Conservation (phyloP, 2,329 filamentous ascomycete species). For the Botrytis galanthina region DNA sequence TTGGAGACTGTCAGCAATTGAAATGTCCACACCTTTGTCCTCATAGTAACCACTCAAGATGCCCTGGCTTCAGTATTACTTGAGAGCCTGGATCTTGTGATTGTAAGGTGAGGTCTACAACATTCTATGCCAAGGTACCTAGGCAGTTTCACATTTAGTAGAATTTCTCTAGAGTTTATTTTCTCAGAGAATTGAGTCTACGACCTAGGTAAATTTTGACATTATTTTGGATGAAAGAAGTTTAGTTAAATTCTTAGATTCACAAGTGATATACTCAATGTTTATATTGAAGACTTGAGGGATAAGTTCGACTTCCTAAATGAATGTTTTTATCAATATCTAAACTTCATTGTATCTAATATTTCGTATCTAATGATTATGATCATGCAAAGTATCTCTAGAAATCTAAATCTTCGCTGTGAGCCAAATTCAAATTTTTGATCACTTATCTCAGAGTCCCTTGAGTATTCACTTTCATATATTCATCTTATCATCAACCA, state of each 20-base stretch:
- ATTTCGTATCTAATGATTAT: too few relatives aligned
- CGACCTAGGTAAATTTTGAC: fast-evolving
- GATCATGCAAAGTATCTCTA: background rate
- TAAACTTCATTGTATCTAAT: too few relatives aligned
- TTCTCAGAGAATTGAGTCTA: background rate
- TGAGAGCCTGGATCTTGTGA: background rate
- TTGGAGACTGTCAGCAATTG: background rate
- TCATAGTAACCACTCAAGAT: background rate
- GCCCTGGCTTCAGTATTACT: background rate
- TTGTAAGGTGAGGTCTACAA: background rate
- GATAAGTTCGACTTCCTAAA: background rate
- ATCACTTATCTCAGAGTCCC: background rate
- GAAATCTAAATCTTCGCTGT: background rate
- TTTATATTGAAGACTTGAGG: background rate
- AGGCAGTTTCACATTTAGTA: background rate
- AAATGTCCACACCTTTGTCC: fast-evolving
- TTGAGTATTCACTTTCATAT: background rate
- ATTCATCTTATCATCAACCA: background rate
- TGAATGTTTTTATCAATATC: too few relatives aligned
- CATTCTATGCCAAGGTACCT: background rate
- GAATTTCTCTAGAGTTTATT: fast-evolving
- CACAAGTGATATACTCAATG: background rate
- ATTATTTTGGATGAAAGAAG: background rate
- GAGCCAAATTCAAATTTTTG: background rate
- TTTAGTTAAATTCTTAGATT: background rate